Evolutionary conservation across 768 basidiomycete genomes (phyloP), one percentile per base, ranked within the genome.

Genomic region (Hypsizygus marmoreus): DNA sequence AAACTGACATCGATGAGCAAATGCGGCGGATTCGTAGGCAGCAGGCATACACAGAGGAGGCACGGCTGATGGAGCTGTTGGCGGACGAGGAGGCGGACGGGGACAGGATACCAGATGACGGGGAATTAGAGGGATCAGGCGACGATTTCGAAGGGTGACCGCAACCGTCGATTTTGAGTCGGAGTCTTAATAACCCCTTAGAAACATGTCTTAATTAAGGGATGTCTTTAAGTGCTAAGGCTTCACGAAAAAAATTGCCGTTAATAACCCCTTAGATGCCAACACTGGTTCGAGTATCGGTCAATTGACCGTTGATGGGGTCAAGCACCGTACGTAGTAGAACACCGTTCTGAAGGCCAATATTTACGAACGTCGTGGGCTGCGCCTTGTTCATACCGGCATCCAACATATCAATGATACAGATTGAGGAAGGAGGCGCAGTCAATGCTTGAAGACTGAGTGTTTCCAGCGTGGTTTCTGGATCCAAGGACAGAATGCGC

Each of bases 401-500:
- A 64, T 99, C 97, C 43, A 97, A 71, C 84, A 99, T 98, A 50
- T 98, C 95, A 30, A 94, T 95, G 44, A 98, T 93, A 65, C 93
- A 97, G 50, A 99, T 97, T 0, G 95, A 81, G 4, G 95, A 90
- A 8, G 97, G 95, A 0, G 93, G 91, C 0, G 97, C 92, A 3
- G 97, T 98, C 58, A 99, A 71, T 0, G 95, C 97, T 77, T 97
- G 95, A 48, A 98, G 72, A 74, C 91, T 93, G 56, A 98, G 92
- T 0, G 93, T 95, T 58, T 95, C 93, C 17, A 99, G 75, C 0
- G 97, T 98, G 57, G 76, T 95, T 51, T 99, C 97, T 1, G 94
- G 93, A 63, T 98, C 97, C 43, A 99, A 73, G 4, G 97, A 98
- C 49, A 99, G 89, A 57, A 99, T 91, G 39, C 95, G 91, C 51